Evolutionary conservation across 768 basidiomycete genomes (phyloP).

Genomic region (Mycena galopus): DNA sequence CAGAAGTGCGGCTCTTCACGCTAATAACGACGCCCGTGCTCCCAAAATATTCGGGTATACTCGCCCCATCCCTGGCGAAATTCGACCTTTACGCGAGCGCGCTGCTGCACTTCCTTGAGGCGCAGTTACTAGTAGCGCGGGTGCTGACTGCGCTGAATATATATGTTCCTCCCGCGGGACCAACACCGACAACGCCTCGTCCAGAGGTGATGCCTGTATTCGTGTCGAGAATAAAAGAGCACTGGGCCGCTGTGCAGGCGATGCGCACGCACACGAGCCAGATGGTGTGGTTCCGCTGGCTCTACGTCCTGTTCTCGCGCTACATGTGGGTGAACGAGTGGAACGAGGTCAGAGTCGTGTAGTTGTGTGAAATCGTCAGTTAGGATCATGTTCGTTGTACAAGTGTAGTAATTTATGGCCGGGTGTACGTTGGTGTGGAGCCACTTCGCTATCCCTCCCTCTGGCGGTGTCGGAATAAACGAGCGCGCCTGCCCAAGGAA

Average conservation of each 20-base stretch:
- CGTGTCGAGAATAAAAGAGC: constrained; percentile 69
- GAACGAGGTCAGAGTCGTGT: constrained; percentile 69
- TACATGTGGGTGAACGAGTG: constrained; percentile 97
- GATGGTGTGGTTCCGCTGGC: constrained; percentile 90
- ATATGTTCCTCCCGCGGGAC: constrained; percentile 17
- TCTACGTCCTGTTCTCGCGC: constrained; percentile 83
- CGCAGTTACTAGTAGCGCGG: constrained; percentile 33
- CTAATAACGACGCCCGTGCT: constrained; percentile 69
- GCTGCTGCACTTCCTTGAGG: constrained; percentile 43
- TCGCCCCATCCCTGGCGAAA: constrained; percentile 66
- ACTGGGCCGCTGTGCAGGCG: constrained; percentile 69
- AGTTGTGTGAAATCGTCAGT: not conserved
- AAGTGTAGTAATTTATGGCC: constrained; percentile 24
- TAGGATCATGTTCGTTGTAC: constrained; percentile 17
- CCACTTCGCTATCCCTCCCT: constrained; percentile 33
- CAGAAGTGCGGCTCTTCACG: constrained; percentile 61
- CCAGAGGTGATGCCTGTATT: constrained; percentile 55
- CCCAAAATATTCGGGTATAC: constrained; percentile 72
- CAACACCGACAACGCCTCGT: not conserved
- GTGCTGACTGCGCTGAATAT: constrained; percentile 21
- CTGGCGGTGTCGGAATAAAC: constrained; percentile 23
- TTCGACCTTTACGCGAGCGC: constrained; percentile 51
- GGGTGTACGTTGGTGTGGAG: constrained; percentile 61
- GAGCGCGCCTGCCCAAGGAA: constrained; percentile 28
- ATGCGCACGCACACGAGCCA: constrained; percentile 84